A percentile compares a stretch with the other conserved stretches of the same genome.
Conservation (phyloP, 129 eudicot species). For the Pseudognaphalium luteoalbum region DNA sequence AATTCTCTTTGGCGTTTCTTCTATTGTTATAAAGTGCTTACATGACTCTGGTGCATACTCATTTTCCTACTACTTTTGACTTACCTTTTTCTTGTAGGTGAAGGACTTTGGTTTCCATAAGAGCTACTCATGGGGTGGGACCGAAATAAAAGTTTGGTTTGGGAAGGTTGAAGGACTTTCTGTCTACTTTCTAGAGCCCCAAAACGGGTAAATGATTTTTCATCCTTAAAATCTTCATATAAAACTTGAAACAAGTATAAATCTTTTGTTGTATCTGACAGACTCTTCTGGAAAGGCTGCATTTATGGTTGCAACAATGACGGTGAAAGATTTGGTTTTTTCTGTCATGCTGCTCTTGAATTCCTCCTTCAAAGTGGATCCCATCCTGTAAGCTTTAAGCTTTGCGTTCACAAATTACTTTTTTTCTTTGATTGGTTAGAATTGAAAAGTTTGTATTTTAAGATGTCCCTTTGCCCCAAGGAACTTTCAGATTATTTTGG, state of each 20-base stretch:
- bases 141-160: slow-evolving; percentile 87
- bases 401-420: neutral
- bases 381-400: slow-evolving; percentile 79
- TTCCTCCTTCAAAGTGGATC: slow-evolving; percentile 93
- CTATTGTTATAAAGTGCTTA: neutral
- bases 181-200: slow-evolving; percentile 95
- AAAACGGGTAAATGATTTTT: slow-evolving; percentile 66
- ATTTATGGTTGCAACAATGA: slow-evolving; percentile 86
- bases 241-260: neutral
- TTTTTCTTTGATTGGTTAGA: neutral
- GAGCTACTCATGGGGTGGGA: slow-evolving; percentile 92
- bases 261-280: slow-evolving; percentile 31
- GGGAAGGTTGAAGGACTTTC: slow-evolving; percentile 96
- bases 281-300: slow-evolving; percentile 79
- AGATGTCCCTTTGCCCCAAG: neutral
- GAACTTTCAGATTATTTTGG: neutral
- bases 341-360: slow-evolving; percentile 97
- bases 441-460: neutral
- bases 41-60: neutral
- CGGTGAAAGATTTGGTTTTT: slow-evolving; percentile 94
- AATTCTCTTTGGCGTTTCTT: slow-evolving; percentile 1
- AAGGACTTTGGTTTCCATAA: slow-evolving; percentile 70
- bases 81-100: slow-evolving; percentile 48
- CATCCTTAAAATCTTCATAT: slow-evolving; percentile 4
- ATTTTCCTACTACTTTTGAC: neutral